Conservation (phyloP, 305 asterid species). For the Fraxinus paxiana region DNA sequence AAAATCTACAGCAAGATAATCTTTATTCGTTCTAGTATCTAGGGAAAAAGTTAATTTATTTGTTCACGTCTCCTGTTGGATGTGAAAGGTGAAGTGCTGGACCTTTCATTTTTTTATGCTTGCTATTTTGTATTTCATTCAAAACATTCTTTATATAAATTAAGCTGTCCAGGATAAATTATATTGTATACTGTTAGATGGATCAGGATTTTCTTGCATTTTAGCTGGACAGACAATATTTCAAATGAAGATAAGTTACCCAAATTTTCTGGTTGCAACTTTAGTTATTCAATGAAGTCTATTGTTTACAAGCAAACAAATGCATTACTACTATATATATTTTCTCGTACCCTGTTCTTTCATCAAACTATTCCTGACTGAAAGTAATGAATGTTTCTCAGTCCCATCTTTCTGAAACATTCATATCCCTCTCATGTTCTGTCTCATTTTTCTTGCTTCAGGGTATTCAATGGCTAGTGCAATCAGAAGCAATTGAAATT, state of each 20-base stretch:
- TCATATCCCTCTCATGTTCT: background rate
- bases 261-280: background rate
- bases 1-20: background rate
- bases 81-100: slow-evolving; percentile 2
- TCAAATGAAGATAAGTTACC: slow-evolving; percentile 1
- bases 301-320: background rate
- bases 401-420: background rate
- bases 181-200: background rate
- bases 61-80: background rate
- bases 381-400: background rate
- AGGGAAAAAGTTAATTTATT: background rate
- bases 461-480: background rate
- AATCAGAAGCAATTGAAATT: background rate
- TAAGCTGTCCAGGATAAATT: background rate
- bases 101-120: background rate
- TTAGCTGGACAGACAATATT: background rate
- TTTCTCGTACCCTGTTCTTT: background rate
- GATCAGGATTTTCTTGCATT: background rate
- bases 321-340: background rate
- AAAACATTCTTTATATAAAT: background rate
- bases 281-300: background rate
- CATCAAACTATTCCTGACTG: background rate
- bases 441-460: background rate
- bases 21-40: background rate
- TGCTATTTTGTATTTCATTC: background rate